Evolutionary conservation across 202 grass and related monocot species (phyloP), one percentile per base, ranked within the genome.

Genomic region (Digitaria exilis): DNA sequence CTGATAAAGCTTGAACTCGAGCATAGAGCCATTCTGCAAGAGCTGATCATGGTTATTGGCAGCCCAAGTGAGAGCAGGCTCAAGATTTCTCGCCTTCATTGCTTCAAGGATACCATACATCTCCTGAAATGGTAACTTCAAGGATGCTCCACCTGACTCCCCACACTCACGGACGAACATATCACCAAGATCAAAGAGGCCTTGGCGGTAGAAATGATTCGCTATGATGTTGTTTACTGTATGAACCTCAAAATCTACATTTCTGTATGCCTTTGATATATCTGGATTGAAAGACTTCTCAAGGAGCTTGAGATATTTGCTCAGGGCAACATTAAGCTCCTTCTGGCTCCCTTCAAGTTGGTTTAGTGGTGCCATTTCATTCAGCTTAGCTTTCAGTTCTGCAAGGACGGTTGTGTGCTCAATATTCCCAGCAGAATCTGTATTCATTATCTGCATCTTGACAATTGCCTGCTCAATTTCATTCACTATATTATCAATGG

Each of bases 181-280:
- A 41, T 98, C 95, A 56, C 95, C 95, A 29, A 98, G 86, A 84
- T 98, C 90, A 16, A 98, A 95, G 48, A 93, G 86, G 59, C 96
- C 96, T 59, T 93, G 90, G 16, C 85, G 89, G 83, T 90, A 98
- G 78, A 98, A 95, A 86, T 98, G 96, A 65, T 83, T 90, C 0
- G 85, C 96, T 84, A 98, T 93, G 57, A 93, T 95, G 41, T 80
- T 90, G 56, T 93, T 92, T 85, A 98, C 82, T 77, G 85, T 89
- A 39, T 71, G 57, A 34, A 66, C 69, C 63, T 98, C 96, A 86
- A 96, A 93, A 76, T 92, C 83, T 24, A 96, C 87, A 75, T 98
- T 91, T 87, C 91, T 83, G 74, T 94, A 98, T 68, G 96, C 90
- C 83, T 96, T 96, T 0, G 96, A 98, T 89, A 96, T 89, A 76